These are phyloP conservation scores for Silene uniflora DNA, from an alignment of 148 eudicot genomes.

Conservation along the genomic window DNA sequence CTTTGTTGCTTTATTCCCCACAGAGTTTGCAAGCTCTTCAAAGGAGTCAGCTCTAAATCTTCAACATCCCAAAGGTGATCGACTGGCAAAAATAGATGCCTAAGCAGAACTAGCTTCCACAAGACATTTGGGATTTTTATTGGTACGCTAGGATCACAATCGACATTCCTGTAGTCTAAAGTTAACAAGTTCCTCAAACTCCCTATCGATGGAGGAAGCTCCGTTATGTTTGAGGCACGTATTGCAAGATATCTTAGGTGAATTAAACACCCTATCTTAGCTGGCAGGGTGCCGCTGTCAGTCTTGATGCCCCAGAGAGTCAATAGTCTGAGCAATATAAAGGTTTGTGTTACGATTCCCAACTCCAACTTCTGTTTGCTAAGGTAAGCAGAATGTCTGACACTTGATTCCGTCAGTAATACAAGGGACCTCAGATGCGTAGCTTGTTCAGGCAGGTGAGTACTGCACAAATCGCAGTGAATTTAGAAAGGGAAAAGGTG, in stretches of 20 bases:
- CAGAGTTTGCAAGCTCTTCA: conserved; percentile 12
- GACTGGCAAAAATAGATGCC: conserved; percentile 12
- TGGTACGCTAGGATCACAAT: not conserved
- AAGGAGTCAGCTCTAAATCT: conserved; percentile 1
- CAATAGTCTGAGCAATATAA: conserved; percentile 21
- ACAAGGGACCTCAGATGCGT: conserved; percentile 25
- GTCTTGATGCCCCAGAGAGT: conserved; percentile 26
- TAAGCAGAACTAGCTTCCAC: conserved; percentile 10
- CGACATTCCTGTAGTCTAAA: conserved; percentile 26
- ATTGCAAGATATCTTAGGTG: conserved; percentile 26
- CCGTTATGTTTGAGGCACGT: conserved; percentile 20
- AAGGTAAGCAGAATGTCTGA: not conserved
- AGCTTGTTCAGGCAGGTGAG: not conserved
- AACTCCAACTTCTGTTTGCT: conserved; percentile 12
- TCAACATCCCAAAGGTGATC: not conserved
- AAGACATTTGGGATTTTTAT: conserved; percentile 10
- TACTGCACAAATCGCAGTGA: conserved; percentile 2
- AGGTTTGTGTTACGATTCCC: not conserved
- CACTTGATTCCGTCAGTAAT: conserved; percentile 19
- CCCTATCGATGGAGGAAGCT: conserved; percentile 21
- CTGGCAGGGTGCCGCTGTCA: conserved; percentile 12
- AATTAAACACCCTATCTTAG: conserved; percentile 12
- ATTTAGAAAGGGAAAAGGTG: not conserved
- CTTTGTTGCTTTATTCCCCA: conserved; percentile 16
- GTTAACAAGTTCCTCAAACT: conserved; percentile 19